These are phyloP conservation scores for Brassica hybrid DNA, from an alignment of 441 rosid genomes.

Conservation along the genomic window DNA sequence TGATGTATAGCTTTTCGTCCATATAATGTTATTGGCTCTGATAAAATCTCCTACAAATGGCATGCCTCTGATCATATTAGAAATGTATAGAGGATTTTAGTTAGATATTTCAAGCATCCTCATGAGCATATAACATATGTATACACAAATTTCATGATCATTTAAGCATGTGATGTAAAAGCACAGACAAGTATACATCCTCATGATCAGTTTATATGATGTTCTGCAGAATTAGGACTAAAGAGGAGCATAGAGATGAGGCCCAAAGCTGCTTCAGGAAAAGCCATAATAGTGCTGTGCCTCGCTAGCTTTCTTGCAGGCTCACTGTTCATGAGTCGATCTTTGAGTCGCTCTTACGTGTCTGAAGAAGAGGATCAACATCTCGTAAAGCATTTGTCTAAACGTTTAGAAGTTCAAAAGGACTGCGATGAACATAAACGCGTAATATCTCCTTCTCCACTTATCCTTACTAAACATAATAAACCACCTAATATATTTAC, in stretches of 20 bases:
- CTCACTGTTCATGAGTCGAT: slow-evolving; percentile 59
- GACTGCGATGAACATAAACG: slow-evolving; percentile 78
- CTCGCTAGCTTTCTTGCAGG: slow-evolving; percentile 79
- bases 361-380: slow-evolving; percentile 41
- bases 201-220: background rate
- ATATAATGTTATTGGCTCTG: background rate
- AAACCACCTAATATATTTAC: background rate
- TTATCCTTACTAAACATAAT: background rate
- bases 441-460: slow-evolving; percentile 47
- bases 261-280: slow-evolving; percentile 67
- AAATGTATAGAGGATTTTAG: background rate
- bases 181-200: slow-evolving; percentile 8
- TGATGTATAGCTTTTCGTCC: slow-evolving; percentile 11
- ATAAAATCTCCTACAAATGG: background rate
- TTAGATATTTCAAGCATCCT: slow-evolving; percentile 1
- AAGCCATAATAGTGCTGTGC: slow-evolving; percentile 61
- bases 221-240: slow-evolving; percentile 19
- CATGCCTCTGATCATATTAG: slow-evolving; percentile 25
- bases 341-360: slow-evolving; percentile 49
- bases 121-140: slow-evolving; percentile 2
- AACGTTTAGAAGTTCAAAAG: slow-evolving; percentile 38
- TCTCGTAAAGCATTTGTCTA: slow-evolving; percentile 37
- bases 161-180: slow-evolving; percentile 1
- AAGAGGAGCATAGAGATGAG: slow-evolving; percentile 58
- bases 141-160: background rate